phyloP scores from a whole-genome alignment of 257 asterid genomes.

The Penstemon davidsonii region DNA sequence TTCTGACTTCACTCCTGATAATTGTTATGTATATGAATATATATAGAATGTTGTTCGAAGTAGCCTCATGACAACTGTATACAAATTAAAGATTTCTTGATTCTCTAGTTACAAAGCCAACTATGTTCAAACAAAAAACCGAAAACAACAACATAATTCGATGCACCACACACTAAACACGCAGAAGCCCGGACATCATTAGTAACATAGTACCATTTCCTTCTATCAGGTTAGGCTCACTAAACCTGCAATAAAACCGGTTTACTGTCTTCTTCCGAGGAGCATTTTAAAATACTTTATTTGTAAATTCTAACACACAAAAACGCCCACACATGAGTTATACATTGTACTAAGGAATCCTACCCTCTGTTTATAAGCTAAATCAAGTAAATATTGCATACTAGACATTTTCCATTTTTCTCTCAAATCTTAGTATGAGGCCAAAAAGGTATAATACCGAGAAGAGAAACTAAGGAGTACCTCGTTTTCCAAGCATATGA shows the following conservation, averaged over 20 bases:
- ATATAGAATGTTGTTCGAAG: no score
- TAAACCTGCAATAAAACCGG: constrained; percentile 22
- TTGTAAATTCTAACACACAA: constrained; percentile 22
- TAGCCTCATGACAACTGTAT: no score
- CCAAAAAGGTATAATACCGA: no score
- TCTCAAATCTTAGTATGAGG: no score
- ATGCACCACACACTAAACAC: constrained; percentile 29
- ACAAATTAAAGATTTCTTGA: background rate
- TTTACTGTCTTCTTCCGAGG: constrained; percentile 12
- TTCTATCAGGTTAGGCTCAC: constrained; percentile 26
- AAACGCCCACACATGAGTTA: background rate
- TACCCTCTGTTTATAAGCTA: constrained; percentile 1
- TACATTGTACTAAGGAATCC: constrained; percentile 25
- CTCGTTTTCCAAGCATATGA: background rate
- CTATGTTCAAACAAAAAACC: constrained; percentile 27
- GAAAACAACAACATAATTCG: constrained; percentile 14
- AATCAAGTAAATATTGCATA: no score
- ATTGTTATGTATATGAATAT: no score
- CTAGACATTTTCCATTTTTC: no score
- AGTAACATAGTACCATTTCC: constrained; percentile 24
- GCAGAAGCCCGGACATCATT: constrained; percentile 22
- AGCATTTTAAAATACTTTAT: constrained; percentile 27
- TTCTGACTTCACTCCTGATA: no score
- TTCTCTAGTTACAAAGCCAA: constrained; percentile 33
- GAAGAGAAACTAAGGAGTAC: background rate